Base-by-base conservation (phyloP, 2,329 filamentous ascomycete genomes). In the Penicillium paneum region DNA sequence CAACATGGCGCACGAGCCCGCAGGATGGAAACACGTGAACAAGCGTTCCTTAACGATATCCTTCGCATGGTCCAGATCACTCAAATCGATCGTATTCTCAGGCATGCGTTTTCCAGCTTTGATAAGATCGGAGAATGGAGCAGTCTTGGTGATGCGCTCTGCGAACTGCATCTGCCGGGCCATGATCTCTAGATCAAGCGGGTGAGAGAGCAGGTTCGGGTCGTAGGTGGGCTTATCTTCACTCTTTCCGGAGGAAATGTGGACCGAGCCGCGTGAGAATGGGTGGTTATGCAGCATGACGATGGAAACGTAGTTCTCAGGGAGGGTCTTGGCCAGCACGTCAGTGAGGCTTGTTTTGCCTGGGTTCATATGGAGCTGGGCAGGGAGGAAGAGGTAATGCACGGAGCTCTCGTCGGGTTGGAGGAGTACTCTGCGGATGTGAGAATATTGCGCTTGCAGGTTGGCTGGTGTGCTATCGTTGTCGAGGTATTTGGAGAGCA, bases 181-280 rank as follows among this genome's bases (percentile, higher is more conserved):
- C 36, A 76, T 63, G 4, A 81, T 71, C 51, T 78, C 66, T 17
- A 69, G 67, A 54, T 81, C 78, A 0, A 75, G 69, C n/a, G 70
- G 61, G 35, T 76, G 67, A 0, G 68, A 70, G 5, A 81, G 68
- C 61, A 71, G 80, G 52, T 74, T 74, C 0, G 79, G 77, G 58
- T 81, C 71, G 54, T 78, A 73, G 21, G 72, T 60, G 0, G 79
- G 78, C 1, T 65, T 61, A 13, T 71, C 69, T 1, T 64, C 59
- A 0, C 65, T 66, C 5, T 70, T 66, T 11, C 59, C 47, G 0
- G 73, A 75, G 1, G 32, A 29, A 32, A 73, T 67, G 41, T 71
- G 69, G 1, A 67, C 61, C 8, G 60, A 61, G 1, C 70, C 71
- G 0, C 67, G 66, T 0, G 68, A 71, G 46, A 72, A 67, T 1